phyloP scores from a whole-genome alignment of 257 asterid species.

The Eucommia ulmoides region DNA sequence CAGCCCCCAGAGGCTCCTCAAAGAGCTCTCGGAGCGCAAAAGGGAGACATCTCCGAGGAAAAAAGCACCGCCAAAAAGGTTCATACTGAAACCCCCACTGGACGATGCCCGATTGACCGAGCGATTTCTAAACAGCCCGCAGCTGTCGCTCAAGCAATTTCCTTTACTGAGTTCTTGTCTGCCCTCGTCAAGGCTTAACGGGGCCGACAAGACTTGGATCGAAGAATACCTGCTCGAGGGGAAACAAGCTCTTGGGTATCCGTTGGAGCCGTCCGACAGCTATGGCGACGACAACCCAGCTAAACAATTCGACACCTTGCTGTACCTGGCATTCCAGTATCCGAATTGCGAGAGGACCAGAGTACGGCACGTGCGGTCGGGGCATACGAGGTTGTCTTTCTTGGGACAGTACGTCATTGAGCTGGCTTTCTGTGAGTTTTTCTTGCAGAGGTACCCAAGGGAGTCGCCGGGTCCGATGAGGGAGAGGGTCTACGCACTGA shows the following conservation, averaged over 20 bases:
- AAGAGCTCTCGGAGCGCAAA: conserved; percentile 76
- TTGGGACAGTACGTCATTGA: conserved; percentile 88
- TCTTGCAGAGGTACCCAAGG: conserved; percentile 88
- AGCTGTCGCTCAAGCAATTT: conserved; percentile 65
- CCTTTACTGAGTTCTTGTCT: conserved; percentile 90
- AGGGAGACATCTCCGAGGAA: conserved; percentile 62
- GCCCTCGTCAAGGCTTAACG: conserved; percentile 63
- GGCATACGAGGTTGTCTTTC: conserved; percentile 70
- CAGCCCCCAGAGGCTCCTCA: conserved; percentile 87
- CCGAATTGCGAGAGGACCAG: conserved; percentile 87
- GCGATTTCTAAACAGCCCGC: conserved; percentile 92
- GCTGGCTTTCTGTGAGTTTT: conserved; percentile 78
- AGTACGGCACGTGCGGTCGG: conserved; percentile 69
- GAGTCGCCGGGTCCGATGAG: conserved; percentile 98
- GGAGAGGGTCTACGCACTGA: conserved; percentile 83
- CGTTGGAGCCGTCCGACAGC: conserved; percentile 68
- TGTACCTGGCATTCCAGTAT: conserved; percentile 90
- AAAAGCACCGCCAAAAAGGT: conserved; percentile 59
- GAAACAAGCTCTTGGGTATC: conserved; percentile 87
- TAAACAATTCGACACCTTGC: conserved; percentile 69
- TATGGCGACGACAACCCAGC: conserved; percentile 88
- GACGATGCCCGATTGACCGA: conserved; percentile 67
- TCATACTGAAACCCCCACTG: conserved; percentile 77
- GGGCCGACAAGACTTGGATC: conserved; percentile 81
- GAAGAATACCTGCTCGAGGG: conserved; percentile 85